Evolutionary conservation across 2,329 filamentous ascomycete species (phyloP).

Genomic region (Lachnellula arida): DNA sequence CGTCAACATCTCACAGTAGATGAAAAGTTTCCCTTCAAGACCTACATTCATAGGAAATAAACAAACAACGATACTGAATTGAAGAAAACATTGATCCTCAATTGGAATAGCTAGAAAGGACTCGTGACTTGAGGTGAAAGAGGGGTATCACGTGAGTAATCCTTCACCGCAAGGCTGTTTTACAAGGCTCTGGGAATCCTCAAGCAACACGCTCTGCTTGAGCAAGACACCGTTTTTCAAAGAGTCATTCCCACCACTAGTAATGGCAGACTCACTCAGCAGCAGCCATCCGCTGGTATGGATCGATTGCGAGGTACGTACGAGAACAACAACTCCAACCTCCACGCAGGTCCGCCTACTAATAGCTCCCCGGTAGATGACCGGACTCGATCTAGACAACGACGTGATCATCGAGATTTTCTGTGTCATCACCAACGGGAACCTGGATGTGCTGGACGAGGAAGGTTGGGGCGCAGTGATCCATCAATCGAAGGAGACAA

Average conservation of each 20-base stretch:
- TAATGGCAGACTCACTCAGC: slow-evolving; percentile 1
- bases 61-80: no score
- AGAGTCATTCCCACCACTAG: not conserved
- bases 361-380: slow-evolving; percentile 68
- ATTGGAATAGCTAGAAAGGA: no score
- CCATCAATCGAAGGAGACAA: slow-evolving; percentile 63
- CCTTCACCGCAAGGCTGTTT: no score
- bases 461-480: slow-evolving; percentile 76
- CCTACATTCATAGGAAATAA: no score
- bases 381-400: slow-evolving; percentile 69
- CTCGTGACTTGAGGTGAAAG: no score
- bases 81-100: no score
- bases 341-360: slow-evolving; percentile 1
- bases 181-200: not conserved
- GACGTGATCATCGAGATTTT: slow-evolving; percentile 90
- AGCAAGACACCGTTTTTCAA: not conserved
- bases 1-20: no score
- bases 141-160: no score
- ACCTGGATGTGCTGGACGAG: slow-evolving; percentile 71
- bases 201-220: not conserved
- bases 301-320: slow-evolving; percentile 32
- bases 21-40: no score
- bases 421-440: slow-evolving; percentile 81
- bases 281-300: slow-evolving; percentile 26
- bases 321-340: not conserved